Base-by-base conservation (phyloP, 805 yeast genomes). In the Myxozyma neotropica region DNA sequence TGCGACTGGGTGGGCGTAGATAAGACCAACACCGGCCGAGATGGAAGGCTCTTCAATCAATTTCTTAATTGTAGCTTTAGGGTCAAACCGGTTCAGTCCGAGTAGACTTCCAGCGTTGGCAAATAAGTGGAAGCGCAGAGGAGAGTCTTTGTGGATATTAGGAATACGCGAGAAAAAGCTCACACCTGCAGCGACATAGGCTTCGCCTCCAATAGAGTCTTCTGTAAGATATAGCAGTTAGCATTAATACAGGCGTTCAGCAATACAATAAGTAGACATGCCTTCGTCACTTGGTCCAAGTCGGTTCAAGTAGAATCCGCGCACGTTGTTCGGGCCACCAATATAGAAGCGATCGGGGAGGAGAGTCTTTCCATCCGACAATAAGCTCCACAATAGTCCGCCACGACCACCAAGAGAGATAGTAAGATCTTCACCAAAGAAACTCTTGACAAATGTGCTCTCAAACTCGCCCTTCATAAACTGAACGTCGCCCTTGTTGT, bases 271-370 rank as follows among this genome's bases (percentile, higher is more conserved):
- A 52, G 2, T 23, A 10, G 42, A 26, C 12, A 27, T 43, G 48
- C 62, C 63, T 3, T 74, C 73, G 55, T 81, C 83, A 58, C 83
- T 77, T 1, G 86, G 84, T 13, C 94, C 92, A 36, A 88, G 71
- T 0, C 89, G 83, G 75, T 86, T 86, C 54, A 80, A 75, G 35
- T 81, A 78, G 69, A 87, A 89, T 0, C 92, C 90, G 58, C 87
- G 78, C 29, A 90, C 83, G 55, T 86, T 87, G 55, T 84, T 80
- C 13, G 85, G 81, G 0, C 96, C 97, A 17, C 97, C 96, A 46
- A 88, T 77, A 69, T 85, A 89, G 71, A 92, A 93, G 64, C 88
- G 81, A 72, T 93, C 99, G 70, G 86, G 80, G 31, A 86, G 69
- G 68, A 88, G 92, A 1, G 88, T 74, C 55, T 74, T 56, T 61